Evolutionary conservation across 495 filamentous ascomycete species (phyloP).

Genomic region (Friedmanniomyces endolithicus): DNA sequence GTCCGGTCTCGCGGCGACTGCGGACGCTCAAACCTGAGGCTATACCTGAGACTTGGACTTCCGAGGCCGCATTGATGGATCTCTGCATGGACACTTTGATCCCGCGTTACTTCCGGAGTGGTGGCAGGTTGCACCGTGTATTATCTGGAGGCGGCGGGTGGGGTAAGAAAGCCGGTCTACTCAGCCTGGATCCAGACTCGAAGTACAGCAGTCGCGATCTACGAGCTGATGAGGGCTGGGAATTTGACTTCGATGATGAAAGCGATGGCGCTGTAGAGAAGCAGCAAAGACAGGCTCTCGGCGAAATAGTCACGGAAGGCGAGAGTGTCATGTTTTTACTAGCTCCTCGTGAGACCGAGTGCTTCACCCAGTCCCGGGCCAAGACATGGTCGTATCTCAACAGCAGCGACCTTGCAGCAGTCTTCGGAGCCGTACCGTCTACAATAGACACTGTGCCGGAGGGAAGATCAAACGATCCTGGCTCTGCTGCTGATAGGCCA

Average conservation of each 20-base stretch:
- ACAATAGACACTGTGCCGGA: not conserved
- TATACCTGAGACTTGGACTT: constrained; percentile 16
- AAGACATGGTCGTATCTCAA: not conserved
- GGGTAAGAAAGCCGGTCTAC: constrained; percentile 71
- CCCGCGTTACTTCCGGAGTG: not conserved
- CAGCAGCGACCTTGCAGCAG: not conserved
- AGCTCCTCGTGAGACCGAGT: not conserved
- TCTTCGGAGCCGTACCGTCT: constrained; percentile 7
- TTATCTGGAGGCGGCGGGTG: constrained; percentile 83
- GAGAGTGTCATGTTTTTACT: constrained; percentile 20
- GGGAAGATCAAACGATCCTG: not conserved
- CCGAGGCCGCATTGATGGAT: not conserved
- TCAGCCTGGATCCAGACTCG: constrained; percentile 64
- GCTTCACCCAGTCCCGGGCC: not conserved
- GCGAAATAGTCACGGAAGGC: constrained; percentile 17
- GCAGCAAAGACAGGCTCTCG: constrained; percentile 15
- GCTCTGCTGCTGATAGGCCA: not conserved
- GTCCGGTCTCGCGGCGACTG: not conserved
- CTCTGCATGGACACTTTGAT: constrained; percentile 39
- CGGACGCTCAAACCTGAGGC: not conserved
- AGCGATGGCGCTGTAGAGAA: not conserved
- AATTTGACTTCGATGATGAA: constrained; percentile 13
- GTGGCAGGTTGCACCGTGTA: constrained; percentile 30
- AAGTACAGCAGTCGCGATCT: constrained; percentile 10
- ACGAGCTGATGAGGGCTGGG: constrained; percentile 8